Conservation (phyloP, 1,139 yeast species). For the Magnusiomyces magnusii region DNA sequence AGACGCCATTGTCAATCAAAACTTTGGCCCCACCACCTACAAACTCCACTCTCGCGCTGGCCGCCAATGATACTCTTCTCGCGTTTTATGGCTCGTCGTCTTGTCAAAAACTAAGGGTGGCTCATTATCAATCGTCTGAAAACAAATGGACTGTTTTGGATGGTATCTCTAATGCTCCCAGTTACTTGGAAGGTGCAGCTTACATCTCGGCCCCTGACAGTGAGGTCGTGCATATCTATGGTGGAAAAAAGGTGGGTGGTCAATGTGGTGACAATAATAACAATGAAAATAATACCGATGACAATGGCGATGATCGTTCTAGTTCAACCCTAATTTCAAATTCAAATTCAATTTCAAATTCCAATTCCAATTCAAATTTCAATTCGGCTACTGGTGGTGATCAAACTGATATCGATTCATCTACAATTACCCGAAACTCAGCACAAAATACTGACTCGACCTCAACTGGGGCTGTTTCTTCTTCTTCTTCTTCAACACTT, state of each 20-base stretch:
- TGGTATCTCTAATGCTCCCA: conserved; percentile 12
- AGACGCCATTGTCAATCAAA: conserved; percentile 12
- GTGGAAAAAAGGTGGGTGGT: too few species aligned
- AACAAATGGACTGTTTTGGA: conserved; percentile 21
- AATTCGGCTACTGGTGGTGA: too few species aligned
- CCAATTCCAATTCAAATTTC: background rate
- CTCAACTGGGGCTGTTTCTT: too few species aligned
- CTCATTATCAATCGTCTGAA: conserved; percentile 15
- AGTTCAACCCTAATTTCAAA: background rate
- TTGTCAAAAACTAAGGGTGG: conserved; percentile 18
- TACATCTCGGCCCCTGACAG: conserved; percentile 37
- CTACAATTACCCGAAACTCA: too few species aligned
- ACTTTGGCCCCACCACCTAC: conserved; percentile 19
- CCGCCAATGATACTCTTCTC: conserved; percentile 13
- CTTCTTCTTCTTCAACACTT: too few species aligned
- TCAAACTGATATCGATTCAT: too few species aligned
- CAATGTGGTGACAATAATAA: background rate
- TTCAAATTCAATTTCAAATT: background rate
- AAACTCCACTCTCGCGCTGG: conserved; percentile 19
- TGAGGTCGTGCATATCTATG: conserved; percentile 42
- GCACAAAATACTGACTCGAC: too few species aligned
- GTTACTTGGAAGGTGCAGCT: conserved; percentile 28
- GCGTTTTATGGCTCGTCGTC: conserved; percentile 19
- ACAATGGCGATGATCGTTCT: background rate
- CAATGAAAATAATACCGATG: background rate